Base-by-base conservation (phyloP, 805 yeast species). In the Kodamaea kaohsiungensis region DNA sequence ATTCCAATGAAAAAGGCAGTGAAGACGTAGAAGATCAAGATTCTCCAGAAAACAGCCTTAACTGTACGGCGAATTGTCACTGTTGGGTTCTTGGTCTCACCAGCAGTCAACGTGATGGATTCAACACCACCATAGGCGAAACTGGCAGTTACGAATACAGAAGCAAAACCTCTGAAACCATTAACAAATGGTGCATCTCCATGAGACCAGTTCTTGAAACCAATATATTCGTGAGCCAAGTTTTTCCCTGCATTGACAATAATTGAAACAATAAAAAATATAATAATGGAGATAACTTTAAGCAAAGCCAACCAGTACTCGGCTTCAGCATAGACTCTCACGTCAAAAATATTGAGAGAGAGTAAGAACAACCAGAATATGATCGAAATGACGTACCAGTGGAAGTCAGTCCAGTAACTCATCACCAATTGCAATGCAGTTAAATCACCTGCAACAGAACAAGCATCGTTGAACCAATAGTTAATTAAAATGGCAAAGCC, bases 61-160 rank as follows among this genome's bases (percentile, higher is more conserved):
- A 88, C 77, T 18, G 89, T 89, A 65, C 83, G 84, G 19, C 87
- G 83, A 48, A 86, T 76, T 54, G 80, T 82, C 60, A 79, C 73
- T 65, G 89, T 76, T 53, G 88, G 88, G 58, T 78, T 78, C 53
- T 75, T 70, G 52, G 84, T 77, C 67, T 85, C 90, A n/a, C 85
- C 79, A 15, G 84, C 80, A 35, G 85, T 76, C 49, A 80, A 67
- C 5, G 80, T 79, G 51, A 66, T 61, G 61, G 86, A 73, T 70
- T 86, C 90, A 15, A 89, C 89, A 42, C 64, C 59, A 49, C 65
- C 61, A 49, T 65, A 66, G 15, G 70, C 60, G 58, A 63, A 66
- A 3, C 66, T 68, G n/a, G 69, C 65, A 53, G 58, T 64, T 53
- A 66, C 61, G 16, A 66, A 56, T n/a, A 66, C 9, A 59, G 58